Evolutionary conservation across 2,329 filamentous ascomycete species (phyloP).

Genomic region (Arthrobotrys sphaeroides): DNA sequence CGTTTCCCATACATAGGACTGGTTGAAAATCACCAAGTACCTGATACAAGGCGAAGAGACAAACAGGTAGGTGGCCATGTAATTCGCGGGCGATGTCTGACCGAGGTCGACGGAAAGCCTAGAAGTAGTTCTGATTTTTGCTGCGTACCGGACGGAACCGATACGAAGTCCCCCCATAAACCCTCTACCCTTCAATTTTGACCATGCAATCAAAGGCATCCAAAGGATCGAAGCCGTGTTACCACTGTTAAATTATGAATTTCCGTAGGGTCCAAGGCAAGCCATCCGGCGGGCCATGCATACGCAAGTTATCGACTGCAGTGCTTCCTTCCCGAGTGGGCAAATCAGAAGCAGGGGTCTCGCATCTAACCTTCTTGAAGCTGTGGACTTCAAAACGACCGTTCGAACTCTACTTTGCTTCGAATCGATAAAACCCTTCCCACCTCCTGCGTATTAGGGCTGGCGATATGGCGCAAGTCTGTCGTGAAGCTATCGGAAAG

Average conservation of each 20-base stretch:
- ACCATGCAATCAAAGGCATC: neutral
- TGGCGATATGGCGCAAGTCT: constrained; percentile 15
- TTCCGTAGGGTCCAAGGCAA: constrained; percentile 45
- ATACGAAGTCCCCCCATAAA: neutral
- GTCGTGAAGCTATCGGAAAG: neutral
- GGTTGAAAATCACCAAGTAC: neutral
- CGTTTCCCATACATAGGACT: neutral
- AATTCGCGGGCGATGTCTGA: constrained; percentile 42
- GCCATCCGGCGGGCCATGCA: constrained; percentile 50
- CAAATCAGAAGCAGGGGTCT: constrained; percentile 25
- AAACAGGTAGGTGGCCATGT: neutral
- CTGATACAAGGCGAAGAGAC: constrained; percentile 18
- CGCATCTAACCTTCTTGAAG: constrained; percentile 33
- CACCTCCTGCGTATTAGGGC: neutral
- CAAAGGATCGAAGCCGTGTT: constrained; percentile 3
- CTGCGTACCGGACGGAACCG: constrained; percentile 1
- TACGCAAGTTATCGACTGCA: constrained; percentile 17
- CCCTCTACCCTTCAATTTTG: neutral
- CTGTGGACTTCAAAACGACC: constrained; percentile 2
- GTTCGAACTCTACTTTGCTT: constrained; percentile 1
- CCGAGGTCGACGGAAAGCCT: constrained; percentile 11
- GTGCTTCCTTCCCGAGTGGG: constrained; percentile 45
- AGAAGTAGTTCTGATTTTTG: neutral
- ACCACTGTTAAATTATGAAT: constrained; percentile 17
- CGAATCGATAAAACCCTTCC: constrained; percentile 8